A percentile compares a stretch with the other conserved stretches of the same genome.
phyloP scores from a whole-genome alignment of 2,329 filamentous ascomycete species.

The Cordyceps fumosorosea region DNA sequence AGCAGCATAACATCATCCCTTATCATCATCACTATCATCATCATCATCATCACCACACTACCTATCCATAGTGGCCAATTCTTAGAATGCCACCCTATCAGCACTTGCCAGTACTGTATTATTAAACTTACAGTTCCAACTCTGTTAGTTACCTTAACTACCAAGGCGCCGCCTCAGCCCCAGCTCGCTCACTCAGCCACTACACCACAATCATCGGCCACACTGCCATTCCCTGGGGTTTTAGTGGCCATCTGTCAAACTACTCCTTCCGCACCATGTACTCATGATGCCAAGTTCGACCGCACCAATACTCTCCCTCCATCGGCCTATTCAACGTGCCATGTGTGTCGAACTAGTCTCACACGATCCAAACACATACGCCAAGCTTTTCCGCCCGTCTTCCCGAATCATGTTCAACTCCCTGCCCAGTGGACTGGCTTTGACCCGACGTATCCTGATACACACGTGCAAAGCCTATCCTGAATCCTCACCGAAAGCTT shows the following conservation, averaged over 20 bases:
- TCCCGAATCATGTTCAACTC: neutral
- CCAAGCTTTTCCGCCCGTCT: neutral
- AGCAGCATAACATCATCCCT: neutral
- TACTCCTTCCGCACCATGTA: too few species aligned
- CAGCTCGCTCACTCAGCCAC: neutral
- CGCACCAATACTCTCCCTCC: too few species aligned
- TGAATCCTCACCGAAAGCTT: neutral
- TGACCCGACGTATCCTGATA: neutral
- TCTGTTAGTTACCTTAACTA: neutral
- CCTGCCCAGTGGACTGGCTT: neutral
- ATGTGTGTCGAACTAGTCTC: neutral
- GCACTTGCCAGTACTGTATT: too few species aligned
- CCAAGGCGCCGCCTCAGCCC: neutral
- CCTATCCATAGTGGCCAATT: neutral
- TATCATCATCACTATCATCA: neutral
- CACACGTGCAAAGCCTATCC: conserved; percentile 3
- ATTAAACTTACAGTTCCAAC: neutral
- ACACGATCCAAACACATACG: neutral
- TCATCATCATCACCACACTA: neutral
- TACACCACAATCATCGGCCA: conserved; percentile 15
- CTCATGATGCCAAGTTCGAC: neutral
- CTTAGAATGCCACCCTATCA: too few species aligned
- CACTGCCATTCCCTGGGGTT: conserved; percentile 25
- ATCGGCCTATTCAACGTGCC: neutral
- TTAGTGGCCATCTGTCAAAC: conserved; percentile 20